Evolutionary conservation across 352 stramenopile species (phyloP).

Genomic region (Globisporangium spinosum): DNA sequence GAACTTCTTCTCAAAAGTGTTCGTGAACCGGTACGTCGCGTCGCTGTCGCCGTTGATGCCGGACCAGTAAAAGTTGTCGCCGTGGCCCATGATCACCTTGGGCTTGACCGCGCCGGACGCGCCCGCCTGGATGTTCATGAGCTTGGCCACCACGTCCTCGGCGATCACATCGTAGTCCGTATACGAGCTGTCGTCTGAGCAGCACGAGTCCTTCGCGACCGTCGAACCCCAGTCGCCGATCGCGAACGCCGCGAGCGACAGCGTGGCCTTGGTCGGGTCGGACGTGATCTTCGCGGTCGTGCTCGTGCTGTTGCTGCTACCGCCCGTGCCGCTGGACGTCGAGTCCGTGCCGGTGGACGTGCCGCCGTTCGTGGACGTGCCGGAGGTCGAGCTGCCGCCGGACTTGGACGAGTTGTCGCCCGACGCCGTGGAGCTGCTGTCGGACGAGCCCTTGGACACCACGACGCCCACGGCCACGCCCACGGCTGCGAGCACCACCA

Average conservation of each 20-base stretch:
- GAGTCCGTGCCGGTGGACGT: not conserved
- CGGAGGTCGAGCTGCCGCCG: constrained; percentile 1
- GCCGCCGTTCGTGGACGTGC: constrained; percentile 7
- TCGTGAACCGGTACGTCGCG: constrained; percentile 62
- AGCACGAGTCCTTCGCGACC: constrained; percentile 64
- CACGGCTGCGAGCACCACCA: constrained; percentile 38
- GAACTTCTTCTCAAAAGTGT: constrained; percentile 83
- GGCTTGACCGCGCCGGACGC: constrained; percentile 30
- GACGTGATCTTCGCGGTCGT: constrained; percentile 14
- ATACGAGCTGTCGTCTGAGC: constrained; percentile 47
- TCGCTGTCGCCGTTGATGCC: constrained; percentile 54
- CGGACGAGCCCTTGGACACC: constrained; percentile 35
- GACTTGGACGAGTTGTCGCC: constrained; percentile 10
- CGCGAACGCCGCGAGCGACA: constrained; percentile 50
- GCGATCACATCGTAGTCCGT: constrained; percentile 67
- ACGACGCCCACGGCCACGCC: constrained; percentile 41
- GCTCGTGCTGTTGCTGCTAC: constrained; percentile 2
- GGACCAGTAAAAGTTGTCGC: constrained; percentile 84
- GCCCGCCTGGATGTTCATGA: constrained; percentile 43
- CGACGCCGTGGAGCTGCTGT: constrained; percentile 16
- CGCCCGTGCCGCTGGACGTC: not conserved
- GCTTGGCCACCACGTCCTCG: constrained; percentile 57
- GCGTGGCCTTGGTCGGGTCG: constrained; percentile 24
- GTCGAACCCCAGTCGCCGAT: constrained; percentile 80
- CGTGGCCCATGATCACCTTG: constrained; percentile 54